Evolutionary conservation across 306 rosid genomes (phyloP).

Genomic region (Prinsepia uniflora): DNA sequence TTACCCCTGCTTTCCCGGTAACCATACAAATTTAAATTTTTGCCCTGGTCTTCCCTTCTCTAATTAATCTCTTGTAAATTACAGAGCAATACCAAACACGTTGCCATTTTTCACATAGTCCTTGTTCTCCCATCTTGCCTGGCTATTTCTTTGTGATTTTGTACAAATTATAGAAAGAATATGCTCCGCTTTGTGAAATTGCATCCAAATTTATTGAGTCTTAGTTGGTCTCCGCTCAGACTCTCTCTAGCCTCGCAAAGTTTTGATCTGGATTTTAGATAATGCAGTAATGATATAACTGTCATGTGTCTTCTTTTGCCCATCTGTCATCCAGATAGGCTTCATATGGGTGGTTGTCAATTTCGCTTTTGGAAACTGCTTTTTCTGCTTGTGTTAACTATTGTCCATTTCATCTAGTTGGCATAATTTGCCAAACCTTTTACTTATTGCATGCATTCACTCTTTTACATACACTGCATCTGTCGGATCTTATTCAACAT

Average conservation of each 20-base stretch:
- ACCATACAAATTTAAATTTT: conserved; percentile 3
- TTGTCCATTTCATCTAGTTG: conserved; percentile 4
- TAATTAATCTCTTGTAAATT: conserved; percentile 30
- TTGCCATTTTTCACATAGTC: conserved; percentile 18
- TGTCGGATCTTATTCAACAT: not conserved
- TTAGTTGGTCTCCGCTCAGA: not conserved
- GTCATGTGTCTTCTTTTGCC: not conserved
- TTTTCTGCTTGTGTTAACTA: not conserved
- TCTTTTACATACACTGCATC: not conserved
- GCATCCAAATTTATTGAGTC: conserved; percentile 2
- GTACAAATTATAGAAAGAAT: conserved; percentile 27
- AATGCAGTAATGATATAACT: conserved; percentile 5
- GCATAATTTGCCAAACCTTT: not conserved
- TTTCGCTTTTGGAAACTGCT: not conserved
- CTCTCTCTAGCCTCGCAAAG: not conserved
- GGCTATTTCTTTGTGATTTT: conserved; percentile 11
- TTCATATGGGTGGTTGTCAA: conserved; percentile 8
- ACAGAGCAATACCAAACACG: conserved; percentile 5
- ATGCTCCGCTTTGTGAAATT: not conserved
- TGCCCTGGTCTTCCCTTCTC: not conserved
- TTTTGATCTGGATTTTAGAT: conserved; percentile 19
- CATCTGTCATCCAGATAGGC: conserved; percentile 9
- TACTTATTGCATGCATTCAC: conserved; percentile 18
- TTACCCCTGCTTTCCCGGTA: conserved; percentile 28
- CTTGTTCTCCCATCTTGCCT: not conserved